Conservation (phyloP, 768 basidiomycete genomes). For the Lyophyllum decastes region DNA sequence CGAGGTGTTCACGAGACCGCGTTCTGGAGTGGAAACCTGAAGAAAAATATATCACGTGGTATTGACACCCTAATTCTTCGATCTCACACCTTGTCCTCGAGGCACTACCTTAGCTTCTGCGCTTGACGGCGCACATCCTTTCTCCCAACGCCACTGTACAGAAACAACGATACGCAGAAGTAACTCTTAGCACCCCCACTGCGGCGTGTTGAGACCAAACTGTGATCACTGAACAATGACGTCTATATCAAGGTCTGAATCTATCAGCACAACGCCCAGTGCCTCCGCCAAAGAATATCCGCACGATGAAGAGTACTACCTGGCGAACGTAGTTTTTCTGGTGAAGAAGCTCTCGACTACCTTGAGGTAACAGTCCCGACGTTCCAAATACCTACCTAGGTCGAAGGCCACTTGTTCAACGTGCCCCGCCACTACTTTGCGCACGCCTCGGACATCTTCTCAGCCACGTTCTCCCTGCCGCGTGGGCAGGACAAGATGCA, state of each 20-base stretch:
- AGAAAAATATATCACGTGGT: too few species aligned
- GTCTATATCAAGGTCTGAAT: neutral
- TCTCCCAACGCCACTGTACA: neutral
- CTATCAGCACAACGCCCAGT: neutral
- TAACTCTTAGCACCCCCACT: neutral
- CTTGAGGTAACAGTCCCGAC: too few species aligned
- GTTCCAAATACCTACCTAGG: slow-evolving; percentile 14
- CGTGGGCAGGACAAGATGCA: neutral
- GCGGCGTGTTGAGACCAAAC: neutral
- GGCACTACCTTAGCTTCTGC: neutral
- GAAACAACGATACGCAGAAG: neutral
- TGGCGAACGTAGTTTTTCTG: slow-evolving; percentile 16
- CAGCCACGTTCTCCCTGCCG: slow-evolving; percentile 22
- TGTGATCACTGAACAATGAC: neutral
- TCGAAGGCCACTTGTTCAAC: slow-evolving; percentile 28
- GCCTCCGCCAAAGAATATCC: neutral
- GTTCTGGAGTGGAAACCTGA: too few species aligned
- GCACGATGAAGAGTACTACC: slow-evolving; percentile 13
- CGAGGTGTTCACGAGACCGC: too few species aligned
- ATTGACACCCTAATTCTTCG: too few species aligned
- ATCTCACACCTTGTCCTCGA: neutral
- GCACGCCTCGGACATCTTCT: slow-evolving; percentile 22
- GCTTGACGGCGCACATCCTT: neutral
- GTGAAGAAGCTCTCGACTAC: neutral
- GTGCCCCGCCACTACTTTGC: slow-evolving; percentile 26